Base-by-base conservation (phyloP, 2,329 filamentous ascomycete genomes). In the Biscogniauxia sp. region DNA sequence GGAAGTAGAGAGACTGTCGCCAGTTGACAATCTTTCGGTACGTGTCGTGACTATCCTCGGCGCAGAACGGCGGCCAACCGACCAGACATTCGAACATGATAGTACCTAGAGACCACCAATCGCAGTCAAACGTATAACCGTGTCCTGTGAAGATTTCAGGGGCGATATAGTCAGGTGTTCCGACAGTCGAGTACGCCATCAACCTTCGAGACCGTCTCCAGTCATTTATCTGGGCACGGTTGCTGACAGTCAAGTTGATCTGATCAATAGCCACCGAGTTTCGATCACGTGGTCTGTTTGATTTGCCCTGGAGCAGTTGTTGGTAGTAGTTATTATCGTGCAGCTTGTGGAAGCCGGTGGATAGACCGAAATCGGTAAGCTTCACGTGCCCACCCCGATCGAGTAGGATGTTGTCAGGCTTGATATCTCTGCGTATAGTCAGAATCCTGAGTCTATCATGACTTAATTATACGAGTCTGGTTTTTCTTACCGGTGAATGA, bases 31-130 rank as follows among this genome's bases (percentile, higher is more conserved):
- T 99, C 84, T 99, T 99, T 68, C 94, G 90, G 79, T 99, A 99
- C 1, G 95, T 98, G 76, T 98, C 95, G 73, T 96, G 94, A 62
- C 93, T 91, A 74, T 98, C 94, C 76, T 99, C 95, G 20, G 95
- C 94, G 76, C 95, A 99, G 85, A 99, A 99, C 28, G 95, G 95
- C 58, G 95, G 95, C 95, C 95, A 99, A 70, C 95, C 95, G 63
- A 99, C 93, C 68, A 99, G 83, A 77, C 95, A 99, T 78, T 99
- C 95, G 72, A 98, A 99, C 95, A 99, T 98, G 79, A 99, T 99
- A 52, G 95, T 97, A 57, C 95, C 95, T 55, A 99, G 85, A 20
- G 92, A 96, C 95, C 95, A 99, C 95, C 95, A 99, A 81, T 99
- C 95, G 75, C 95, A 99, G 74, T 96, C 90, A 72, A 94, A 97